Percentiles rank a stretch among this genome's conserved stretches.
These are phyloP conservation scores for Graphilbum sp. DNA, from an alignment of 2,329 filamentous ascomycete genomes.

Conservation along the genomic window DNA sequence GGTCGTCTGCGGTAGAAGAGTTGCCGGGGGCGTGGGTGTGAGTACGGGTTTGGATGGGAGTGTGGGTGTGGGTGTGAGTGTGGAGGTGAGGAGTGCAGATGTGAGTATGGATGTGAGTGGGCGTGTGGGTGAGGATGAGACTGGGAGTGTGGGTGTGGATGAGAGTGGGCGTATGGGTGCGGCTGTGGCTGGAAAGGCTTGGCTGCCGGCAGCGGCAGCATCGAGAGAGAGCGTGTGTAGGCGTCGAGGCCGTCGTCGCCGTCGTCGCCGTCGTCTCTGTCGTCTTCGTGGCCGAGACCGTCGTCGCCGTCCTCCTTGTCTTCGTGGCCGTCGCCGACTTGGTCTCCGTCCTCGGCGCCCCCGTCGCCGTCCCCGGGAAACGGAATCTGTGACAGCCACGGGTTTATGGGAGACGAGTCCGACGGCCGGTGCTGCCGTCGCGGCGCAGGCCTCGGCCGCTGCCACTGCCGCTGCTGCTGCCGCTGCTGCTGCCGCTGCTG, in stretches of 20 bases:
- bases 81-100: conserved; percentile 1
- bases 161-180: background rate
- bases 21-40: too few relatives aligned
- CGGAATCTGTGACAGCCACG: conserved; percentile 7
- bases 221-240: conserved; percentile 8
- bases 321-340: background rate
- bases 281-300: too few relatives aligned
- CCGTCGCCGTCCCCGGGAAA: too few relatives aligned
- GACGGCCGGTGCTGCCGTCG: too few relatives aligned
- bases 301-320: background rate
- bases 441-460: too few relatives aligned
- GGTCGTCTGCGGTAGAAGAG: too few relatives aligned
- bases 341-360: background rate
- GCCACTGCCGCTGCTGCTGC: too few relatives aligned
- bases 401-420: conserved; percentile 5
- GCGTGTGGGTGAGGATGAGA: too few relatives aligned
- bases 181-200: background rate
- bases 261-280: background rate
- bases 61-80: conserved; percentile 1
- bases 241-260: conserved; percentile 3
- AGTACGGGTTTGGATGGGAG: too few relatives aligned
- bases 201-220: conserved; percentile 3
- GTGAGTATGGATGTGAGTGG: background rate
- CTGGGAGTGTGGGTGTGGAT: too few relatives aligned
- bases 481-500: too few relatives aligned